A percentile compares a stretch with the other conserved stretches of the same genome.
Conservation (phyloP, 1,284 basidiomycete species). For the Agroathelia rolfsii region DNA sequence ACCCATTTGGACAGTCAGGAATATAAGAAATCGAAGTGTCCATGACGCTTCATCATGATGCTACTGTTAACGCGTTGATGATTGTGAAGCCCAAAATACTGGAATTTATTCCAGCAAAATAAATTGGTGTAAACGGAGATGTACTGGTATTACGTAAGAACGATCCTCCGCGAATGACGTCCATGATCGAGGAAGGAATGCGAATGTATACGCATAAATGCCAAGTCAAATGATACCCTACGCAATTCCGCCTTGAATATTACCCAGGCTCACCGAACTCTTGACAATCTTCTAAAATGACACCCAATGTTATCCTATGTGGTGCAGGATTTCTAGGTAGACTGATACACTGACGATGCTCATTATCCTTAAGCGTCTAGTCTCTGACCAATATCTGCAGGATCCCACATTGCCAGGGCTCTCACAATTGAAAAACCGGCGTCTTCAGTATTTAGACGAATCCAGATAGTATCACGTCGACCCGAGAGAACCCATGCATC, state of each 20-base stretch:
- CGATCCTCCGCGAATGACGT: too few species aligned
- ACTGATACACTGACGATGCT: too few species aligned
- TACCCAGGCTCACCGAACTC: not conserved
- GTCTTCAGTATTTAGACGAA: conserved; percentile 18
- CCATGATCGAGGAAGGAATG: too few species aligned
- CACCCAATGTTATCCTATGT: conserved; percentile 13
- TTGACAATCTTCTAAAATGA: conserved; percentile 6
- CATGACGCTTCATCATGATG: too few species aligned
- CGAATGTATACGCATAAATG: too few species aligned
- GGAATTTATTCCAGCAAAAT: not conserved
- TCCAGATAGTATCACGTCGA: conserved; percentile 47
- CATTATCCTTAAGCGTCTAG: conserved; percentile 2
- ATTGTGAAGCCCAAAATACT: not conserved
- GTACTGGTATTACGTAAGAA: not conserved
- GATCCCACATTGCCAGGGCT: conserved; percentile 43
- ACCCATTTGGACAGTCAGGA: too few species aligned
- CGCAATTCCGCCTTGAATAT: not conserved
- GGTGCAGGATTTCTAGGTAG: conserved; percentile 15
- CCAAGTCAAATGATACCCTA: not conserved
- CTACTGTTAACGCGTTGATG: too few species aligned
- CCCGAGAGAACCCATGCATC: conserved; percentile 29
- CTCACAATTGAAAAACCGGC: conserved; percentile 22
- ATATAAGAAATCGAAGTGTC: too few species aligned
- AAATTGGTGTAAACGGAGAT: not conserved
- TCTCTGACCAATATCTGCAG: conserved; percentile 26